Percentiles rank a stretch among this genome's conserved stretches.
Evolutionary conservation across 1,284 basidiomycete genomes (phyloP).

Genomic region (Sanguinoderma infundibulare): DNA sequence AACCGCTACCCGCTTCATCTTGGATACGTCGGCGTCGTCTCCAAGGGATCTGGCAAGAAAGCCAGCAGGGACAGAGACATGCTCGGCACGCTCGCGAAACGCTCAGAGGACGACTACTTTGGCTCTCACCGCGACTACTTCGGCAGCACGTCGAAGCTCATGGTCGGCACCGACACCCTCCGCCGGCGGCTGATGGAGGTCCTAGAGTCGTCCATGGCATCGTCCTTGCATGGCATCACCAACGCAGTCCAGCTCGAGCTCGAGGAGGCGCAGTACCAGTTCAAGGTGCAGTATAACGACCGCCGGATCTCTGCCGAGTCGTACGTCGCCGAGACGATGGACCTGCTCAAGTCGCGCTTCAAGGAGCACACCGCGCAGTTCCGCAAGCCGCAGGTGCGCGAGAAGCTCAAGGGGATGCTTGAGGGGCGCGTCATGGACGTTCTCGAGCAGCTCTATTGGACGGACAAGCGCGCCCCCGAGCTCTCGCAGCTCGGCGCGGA

Average conservation of each 20-base stretch:
- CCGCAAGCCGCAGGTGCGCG: slow-evolving; percentile 87
- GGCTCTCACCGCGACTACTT: slow-evolving; percentile 74
- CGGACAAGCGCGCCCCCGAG: slow-evolving; percentile 84
- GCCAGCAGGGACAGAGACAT: slow-evolving; percentile 50
- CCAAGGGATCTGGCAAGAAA: slow-evolving; percentile 69
- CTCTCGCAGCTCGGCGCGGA: slow-evolving; percentile 77
- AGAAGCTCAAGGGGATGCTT: slow-evolving; percentile 88
- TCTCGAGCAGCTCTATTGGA: slow-evolving; percentile 97
- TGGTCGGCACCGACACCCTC: slow-evolving; percentile 92
- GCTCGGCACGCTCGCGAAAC: slow-evolving; percentile 58
- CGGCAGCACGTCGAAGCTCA: slow-evolving; percentile 66
- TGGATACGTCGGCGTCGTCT: slow-evolving; percentile 97
- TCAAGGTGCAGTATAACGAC: slow-evolving; percentile 99
- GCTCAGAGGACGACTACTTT: slow-evolving; percentile 86
- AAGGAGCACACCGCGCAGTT: slow-evolving; percentile 87
- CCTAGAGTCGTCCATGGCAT: slow-evolving; percentile 96
- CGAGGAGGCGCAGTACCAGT: slow-evolving; percentile 97
- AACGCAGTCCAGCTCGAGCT: slow-evolving; percentile 97
- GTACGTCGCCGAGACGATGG: slow-evolving; percentile 97
- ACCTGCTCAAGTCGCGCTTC: slow-evolving; percentile 90
- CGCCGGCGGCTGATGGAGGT: slow-evolving; percentile 94
- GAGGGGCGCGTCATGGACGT: slow-evolving; percentile 98
- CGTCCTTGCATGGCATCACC: slow-evolving; percentile 92
- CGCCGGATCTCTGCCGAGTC: slow-evolving; percentile 93
- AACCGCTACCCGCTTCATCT: slow-evolving; percentile 97